A percentile compares a stretch with the other conserved stretches of the same genome.
These are phyloP conservation scores for Austropuccinia psidii DNA, from an alignment of 1,284 basidiomycete species.

Conservation along the genomic window DNA sequence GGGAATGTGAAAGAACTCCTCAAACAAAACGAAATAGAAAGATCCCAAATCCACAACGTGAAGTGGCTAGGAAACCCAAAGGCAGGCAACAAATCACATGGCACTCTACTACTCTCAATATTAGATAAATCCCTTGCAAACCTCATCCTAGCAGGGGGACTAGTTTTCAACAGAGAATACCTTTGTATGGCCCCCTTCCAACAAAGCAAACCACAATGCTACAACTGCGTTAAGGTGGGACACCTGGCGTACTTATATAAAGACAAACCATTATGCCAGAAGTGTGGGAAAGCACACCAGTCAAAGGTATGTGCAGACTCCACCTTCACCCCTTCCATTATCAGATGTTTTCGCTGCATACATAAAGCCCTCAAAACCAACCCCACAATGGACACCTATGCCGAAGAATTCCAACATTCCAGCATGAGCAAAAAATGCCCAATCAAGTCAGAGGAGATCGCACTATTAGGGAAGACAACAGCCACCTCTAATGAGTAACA, in stretches of 20 bases:
- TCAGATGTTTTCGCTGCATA: not conserved
- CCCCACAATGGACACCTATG: no score
- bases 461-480: no score
- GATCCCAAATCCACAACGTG: not conserved
- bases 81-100: not conserved
- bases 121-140: not conserved
- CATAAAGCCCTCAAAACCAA: no score
- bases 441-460: no score
- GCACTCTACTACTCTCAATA: not conserved
- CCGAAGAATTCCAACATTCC: no score
- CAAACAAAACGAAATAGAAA: not conserved
- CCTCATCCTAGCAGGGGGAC: not conserved
- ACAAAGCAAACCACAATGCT: conserved; percentile 1
- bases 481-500: no score
- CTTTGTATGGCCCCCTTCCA: not conserved
- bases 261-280: not conserved
- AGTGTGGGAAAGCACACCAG: not conserved
- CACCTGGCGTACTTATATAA: not conserved
- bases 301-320: not conserved
- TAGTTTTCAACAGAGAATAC: not conserved
- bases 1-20: not conserved
- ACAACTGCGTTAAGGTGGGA: not conserved
- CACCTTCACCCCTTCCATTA: not conserved
- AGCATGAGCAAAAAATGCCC: no score
- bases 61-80: not conserved